These are phyloP conservation scores for Papiliotrema fonsecae DNA, from an alignment of 1,284 basidiomycete species.

Conservation along the genomic window DNA sequence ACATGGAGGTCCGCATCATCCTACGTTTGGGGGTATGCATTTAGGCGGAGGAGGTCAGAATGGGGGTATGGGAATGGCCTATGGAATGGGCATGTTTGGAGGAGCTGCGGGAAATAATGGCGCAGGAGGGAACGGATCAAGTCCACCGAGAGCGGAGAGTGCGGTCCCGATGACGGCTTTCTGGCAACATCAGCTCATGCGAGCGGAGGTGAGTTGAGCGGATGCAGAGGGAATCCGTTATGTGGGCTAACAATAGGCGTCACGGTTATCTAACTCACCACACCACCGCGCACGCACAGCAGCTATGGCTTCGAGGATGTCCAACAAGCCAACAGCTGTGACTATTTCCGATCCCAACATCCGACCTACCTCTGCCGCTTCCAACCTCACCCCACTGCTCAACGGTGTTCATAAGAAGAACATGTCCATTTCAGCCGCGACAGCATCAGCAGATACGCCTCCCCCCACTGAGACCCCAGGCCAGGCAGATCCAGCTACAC, in stretches of 20 bases:
- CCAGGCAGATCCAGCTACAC: conserved; percentile 32
- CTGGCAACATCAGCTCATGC: conserved; percentile 49
- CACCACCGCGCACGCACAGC: conserved; percentile 57
- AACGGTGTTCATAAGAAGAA: conserved; percentile 49
- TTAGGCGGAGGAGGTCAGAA: conserved; percentile 24
- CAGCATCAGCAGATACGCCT: conserved; percentile 23
- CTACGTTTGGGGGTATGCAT: conserved; percentile 26
- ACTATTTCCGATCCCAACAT: conserved; percentile 50
- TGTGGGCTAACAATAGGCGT: conserved; percentile 35
- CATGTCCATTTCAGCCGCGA: conserved; percentile 20
- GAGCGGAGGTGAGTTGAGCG: conserved; percentile 33
- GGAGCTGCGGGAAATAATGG: not conserved
- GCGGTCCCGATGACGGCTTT: conserved; percentile 35
- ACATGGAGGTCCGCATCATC: conserved; percentile 29
- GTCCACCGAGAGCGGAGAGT: conserved; percentile 38
- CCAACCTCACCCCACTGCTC: conserved; percentile 4
- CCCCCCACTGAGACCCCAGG: conserved; percentile 18
- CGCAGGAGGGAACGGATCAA: conserved; percentile 16
- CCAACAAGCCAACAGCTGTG: conserved; percentile 50
- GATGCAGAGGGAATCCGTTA: not conserved
- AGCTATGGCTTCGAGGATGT: conserved; percentile 53
- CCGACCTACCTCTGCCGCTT: conserved; percentile 25
- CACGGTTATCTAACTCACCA: conserved; percentile 52
- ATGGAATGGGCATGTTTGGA: conserved; percentile 12
- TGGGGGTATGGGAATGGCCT: conserved; percentile 18